Conservation (phyloP, 257 asterid genomes). For the Prunella vulgaris region DNA sequence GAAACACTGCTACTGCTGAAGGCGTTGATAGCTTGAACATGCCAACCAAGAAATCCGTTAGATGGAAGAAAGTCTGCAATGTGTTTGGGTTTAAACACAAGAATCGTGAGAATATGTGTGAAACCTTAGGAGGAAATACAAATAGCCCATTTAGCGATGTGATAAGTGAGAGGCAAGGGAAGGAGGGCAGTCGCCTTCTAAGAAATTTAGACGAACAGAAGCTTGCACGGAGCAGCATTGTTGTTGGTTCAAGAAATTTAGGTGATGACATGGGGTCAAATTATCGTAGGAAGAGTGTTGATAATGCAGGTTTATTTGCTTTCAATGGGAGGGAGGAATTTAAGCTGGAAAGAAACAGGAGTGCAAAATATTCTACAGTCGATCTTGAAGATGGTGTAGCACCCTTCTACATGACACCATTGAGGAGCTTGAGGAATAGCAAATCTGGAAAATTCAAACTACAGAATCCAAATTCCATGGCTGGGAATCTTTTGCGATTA, state of each 20-base stretch:
- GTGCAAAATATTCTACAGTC: conserved; percentile 32
- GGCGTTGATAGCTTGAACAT: conserved; percentile 23
- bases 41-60: conserved; percentile 44
- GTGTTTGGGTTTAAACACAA: conserved; percentile 58
- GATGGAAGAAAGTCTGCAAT: conserved; percentile 65
- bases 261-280: conserved; percentile 43
- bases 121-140: conserved; percentile 27
- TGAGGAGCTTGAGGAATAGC: conserved; percentile 55
- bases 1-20: conserved; percentile 26
- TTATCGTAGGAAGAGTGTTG: conserved; percentile 47
- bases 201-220: conserved; percentile 36
- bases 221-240: conserved; percentile 58
- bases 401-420: conserved; percentile 79
- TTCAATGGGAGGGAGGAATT: conserved; percentile 41
- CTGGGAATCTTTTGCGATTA: conserved; percentile 42
- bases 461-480: conserved; percentile 32
- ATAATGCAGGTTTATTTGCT: conserved; percentile 33
- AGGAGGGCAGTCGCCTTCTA: conserved; percentile 27
- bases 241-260: conserved; percentile 50
- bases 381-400: conserved; percentile 39
- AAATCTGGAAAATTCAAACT: conserved; percentile 45
- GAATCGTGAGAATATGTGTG: conserved; percentile 30
- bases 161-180: conserved; percentile 30
- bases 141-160: conserved; percentile 27
- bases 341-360: conserved; percentile 41